Base-by-base conservation (phyloP, 768 basidiomycete genomes). In the Macrolepiota albuminosa region DNA sequence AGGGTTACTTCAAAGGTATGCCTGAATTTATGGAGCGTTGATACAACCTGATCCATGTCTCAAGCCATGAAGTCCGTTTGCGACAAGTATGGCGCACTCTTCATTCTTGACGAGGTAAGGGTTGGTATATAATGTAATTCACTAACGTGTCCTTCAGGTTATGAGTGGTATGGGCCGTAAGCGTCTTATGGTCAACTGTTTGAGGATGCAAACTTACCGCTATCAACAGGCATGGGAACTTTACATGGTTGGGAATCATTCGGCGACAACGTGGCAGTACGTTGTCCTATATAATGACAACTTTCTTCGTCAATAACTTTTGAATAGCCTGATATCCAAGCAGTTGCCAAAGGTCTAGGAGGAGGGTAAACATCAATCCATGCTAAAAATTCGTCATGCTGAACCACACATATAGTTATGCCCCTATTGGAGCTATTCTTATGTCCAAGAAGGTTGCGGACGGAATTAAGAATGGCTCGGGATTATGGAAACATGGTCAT, bases 151-250 rank as follows among this genome's bases (percentile, higher is more conserved):
- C 9, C 34, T 52, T 14, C 58, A 81, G 80, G 76, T 94, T 49
- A 94, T 95, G 93, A 85, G 87, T 68, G 92, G 92, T 47, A 93
- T 94, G 88, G 91, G 93, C 59, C 84, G 92, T 88, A 69, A 73
- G 89, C 78, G 42, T 43, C 55, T 43, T 36, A 49, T n/a, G 16
- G 13, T 40, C 29, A 57, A 50, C n/a, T 40, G 21, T 37, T 13
- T 16, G 14, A 37, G 10, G 42, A 21, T 34, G 31, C 16, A 21
- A 50, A n/a, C 46, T 39, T 31, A 60, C 18, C 29, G 9, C 6
- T 43, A 13, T 24, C n/a, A 56, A 56, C 62, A 92, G 89, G 91
- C 33, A 91, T 94, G 85, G 93, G 93, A 3, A 91, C 89, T 8
- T 68, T 92, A 47, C 93, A 95, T 67, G 89, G 84, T 21, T 95